Evolutionary conservation across 2,329 filamentous ascomycete genomes (phyloP).

Genomic region (Berkeleyomyces basicola): DNA sequence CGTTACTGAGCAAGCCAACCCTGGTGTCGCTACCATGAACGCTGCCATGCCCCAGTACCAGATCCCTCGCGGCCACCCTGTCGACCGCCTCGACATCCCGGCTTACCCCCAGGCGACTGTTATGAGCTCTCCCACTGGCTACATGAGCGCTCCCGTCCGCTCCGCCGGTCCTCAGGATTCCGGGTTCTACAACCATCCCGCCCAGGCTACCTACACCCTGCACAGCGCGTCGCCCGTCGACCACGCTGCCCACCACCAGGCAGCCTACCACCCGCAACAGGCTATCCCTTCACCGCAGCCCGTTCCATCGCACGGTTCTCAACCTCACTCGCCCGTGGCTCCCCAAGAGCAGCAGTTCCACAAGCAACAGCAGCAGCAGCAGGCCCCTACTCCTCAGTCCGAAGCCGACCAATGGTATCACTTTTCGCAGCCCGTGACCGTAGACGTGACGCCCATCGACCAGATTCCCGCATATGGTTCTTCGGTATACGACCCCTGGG

Average conservation of each 20-base stretch:
- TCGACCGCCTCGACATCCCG: conserved; percentile 33
- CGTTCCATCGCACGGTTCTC: conserved; percentile 21
- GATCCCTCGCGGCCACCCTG: conserved; percentile 30
- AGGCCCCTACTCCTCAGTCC: conserved; percentile 23
- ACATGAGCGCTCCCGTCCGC: conserved; percentile 37
- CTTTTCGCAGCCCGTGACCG: conserved; percentile 33
- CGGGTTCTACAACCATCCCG: conserved; percentile 39
- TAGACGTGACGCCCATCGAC: conserved; percentile 39
- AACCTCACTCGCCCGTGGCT: conserved; percentile 20
- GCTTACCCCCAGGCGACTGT: conserved; percentile 27
- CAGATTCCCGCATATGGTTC: conserved; percentile 33
- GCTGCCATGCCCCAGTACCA: conserved; percentile 33
- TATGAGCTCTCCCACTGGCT: conserved; percentile 40
- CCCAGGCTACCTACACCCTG: conserved; percentile 31
- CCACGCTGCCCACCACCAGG: conserved; percentile 18
- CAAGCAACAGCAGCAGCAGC: conserved; percentile 15
- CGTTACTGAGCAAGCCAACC: conserved; percentile 44
- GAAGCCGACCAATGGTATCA: conserved; percentile 38
- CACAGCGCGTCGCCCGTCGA: conserved; percentile 33
- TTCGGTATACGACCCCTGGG: conserved; percentile 36
- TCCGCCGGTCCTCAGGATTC: conserved; percentile 35
- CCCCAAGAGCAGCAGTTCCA: conserved; percentile 21
- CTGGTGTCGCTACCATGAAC: conserved; percentile 45
- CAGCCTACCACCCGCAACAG: conserved; percentile 17
- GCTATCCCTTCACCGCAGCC: conserved; percentile 20